These are phyloP conservation scores for Camellia lanceoleosa DNA, from an alignment of 148 eudicot species.

Conservation along the genomic window DNA sequence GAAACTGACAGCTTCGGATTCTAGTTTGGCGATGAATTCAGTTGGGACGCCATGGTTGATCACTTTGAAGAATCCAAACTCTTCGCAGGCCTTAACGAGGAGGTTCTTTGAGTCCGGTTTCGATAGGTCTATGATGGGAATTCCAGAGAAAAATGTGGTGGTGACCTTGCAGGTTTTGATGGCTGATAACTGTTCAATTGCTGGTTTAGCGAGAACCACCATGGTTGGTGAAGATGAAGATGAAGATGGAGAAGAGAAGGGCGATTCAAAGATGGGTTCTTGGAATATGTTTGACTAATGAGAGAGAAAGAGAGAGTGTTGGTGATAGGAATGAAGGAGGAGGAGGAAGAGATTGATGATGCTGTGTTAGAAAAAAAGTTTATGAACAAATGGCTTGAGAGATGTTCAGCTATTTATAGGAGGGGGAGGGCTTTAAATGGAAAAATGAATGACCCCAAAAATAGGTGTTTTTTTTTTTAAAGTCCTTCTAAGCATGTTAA, in stretches of 20 bases:
- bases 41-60: conserved; percentile 50
- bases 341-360: not conserved
- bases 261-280: not conserved
- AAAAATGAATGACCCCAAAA: not conserved
- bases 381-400: conserved; percentile 17
- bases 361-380: not conserved
- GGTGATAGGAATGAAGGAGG: not conserved
- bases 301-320: not conserved
- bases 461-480: no score
- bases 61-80: conserved; percentile 59
- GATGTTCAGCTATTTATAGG: conserved; percentile 33
- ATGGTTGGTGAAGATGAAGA: conserved; percentile 15
- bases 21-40: conserved; percentile 33
- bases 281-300: not conserved
- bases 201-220: conserved; percentile 44
- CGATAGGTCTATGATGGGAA: conserved; percentile 56
- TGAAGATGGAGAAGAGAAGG: not conserved
- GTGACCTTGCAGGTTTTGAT: conserved; percentile 27
- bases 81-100: conserved; percentile 51
- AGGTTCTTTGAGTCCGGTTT: conserved; percentile 39
- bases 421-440: not conserved
- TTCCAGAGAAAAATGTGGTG: conserved; percentile 20
- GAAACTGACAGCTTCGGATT: conserved; percentile 43
- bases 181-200: conserved; percentile 34
- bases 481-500: no score